These are phyloP conservation scores for Aspergillus asperescens DNA, from an alignment of 495 filamentous ascomycete genomes.

Conservation along the genomic window DNA sequence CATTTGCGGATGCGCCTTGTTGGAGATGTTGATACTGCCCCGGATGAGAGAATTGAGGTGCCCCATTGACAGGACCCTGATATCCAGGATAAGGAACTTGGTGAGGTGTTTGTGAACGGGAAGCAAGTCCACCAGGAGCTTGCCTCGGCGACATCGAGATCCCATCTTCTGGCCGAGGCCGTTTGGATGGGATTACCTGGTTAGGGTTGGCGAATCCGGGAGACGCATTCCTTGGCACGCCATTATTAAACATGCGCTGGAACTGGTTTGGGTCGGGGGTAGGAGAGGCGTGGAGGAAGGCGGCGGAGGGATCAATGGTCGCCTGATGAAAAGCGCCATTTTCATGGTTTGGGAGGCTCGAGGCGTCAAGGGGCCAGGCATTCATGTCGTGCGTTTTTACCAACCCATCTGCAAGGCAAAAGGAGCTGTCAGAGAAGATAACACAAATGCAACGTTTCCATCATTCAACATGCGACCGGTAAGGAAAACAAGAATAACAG, in stretches of 20 bases:
- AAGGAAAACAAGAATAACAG: neutral
- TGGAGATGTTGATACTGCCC: constrained; percentile 78
- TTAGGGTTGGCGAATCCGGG: constrained; percentile 71
- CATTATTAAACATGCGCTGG: constrained; percentile 79
- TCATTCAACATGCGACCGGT: constrained; percentile 18
- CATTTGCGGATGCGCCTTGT: constrained; percentile 71
- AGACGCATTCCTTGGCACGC: constrained; percentile 71
- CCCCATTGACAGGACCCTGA: constrained; percentile 54
- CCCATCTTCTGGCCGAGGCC: constrained; percentile 79
- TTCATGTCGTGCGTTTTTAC: constrained; percentile 63
- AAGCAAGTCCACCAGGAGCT: constrained; percentile 66
- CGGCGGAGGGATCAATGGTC: constrained; percentile 51
- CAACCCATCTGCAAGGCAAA: constrained; percentile 51
- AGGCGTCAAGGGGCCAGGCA: constrained; percentile 76
- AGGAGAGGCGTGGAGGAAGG: constrained; percentile 47
- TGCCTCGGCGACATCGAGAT: constrained; percentile 76
- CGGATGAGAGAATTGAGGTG: constrained; percentile 47
- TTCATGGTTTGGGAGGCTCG: constrained; percentile 65
- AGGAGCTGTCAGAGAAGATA: constrained; percentile 22
- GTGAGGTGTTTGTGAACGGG: constrained; percentile 89
- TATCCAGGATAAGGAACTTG: constrained; percentile 62
- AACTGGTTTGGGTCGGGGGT: constrained; percentile 55
- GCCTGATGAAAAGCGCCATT: constrained; percentile 66
- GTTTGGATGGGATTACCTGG: constrained; percentile 81
- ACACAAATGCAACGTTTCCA: constrained; percentile 12